Percentiles rank a stretch among this genome's conserved stretches.
Conservation (phyloP, 108 stramenopile genomes). For the Bacterosira constricta region DNA sequence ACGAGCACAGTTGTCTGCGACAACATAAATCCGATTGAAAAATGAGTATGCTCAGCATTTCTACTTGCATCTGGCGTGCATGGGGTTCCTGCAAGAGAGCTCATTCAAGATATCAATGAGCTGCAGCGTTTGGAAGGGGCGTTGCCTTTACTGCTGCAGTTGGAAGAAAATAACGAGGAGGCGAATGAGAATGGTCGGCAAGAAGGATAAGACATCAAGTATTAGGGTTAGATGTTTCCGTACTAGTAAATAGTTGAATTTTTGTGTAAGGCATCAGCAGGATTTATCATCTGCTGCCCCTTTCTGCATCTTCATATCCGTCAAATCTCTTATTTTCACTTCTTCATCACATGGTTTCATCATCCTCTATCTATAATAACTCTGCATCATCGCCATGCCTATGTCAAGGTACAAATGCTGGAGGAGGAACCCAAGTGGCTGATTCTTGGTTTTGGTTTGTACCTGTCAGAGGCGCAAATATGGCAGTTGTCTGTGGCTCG, state of each 20-base stretch:
- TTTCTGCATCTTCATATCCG: too few relatives aligned
- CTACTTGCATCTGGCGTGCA: constrained; percentile 63
- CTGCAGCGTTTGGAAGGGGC: constrained; percentile 27
- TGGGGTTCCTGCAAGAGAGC: constrained; percentile 34
- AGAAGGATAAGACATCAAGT: not conserved
- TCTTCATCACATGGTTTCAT: too few relatives aligned
- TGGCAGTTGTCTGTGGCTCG: constrained; percentile 32
- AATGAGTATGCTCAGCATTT: constrained; percentile 67
- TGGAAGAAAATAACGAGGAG: not conserved
- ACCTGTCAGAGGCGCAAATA: constrained; percentile 15
- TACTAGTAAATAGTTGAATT: too few relatives aligned
- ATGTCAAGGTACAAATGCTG: too few relatives aligned
- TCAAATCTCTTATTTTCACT: too few relatives aligned
- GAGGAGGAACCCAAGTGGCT: too few relatives aligned
- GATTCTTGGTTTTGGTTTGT: too few relatives aligned
- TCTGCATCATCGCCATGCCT: too few relatives aligned
- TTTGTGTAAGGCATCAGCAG: too few relatives aligned
- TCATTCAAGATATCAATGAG: constrained; percentile 35
- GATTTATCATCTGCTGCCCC: too few relatives aligned
- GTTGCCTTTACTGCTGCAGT: constrained; percentile 19
- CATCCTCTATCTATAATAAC: too few relatives aligned
- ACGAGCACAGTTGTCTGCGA: constrained; percentile 76
- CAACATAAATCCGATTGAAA: constrained; percentile 86
- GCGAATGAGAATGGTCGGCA: not conserved
- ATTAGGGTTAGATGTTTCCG: too few relatives aligned